Percentiles rank a stretch among this genome's conserved stretches.
Evolutionary conservation across 306 rosid species (phyloP).

Genomic region (Castanea sativa): DNA sequence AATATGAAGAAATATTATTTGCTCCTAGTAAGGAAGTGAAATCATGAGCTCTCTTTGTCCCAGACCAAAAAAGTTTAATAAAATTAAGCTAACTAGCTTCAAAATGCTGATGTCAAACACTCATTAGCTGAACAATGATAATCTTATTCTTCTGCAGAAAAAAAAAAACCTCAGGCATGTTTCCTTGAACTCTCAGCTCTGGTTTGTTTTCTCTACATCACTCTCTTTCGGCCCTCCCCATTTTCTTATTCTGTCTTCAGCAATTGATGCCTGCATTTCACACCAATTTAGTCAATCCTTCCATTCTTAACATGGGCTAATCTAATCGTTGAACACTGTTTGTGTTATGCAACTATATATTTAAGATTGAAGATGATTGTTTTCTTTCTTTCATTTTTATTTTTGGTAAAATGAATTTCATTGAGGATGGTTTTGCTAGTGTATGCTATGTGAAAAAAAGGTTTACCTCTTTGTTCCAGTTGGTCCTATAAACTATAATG

Average conservation of each 20-base stretch:
- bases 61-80: too few species aligned
- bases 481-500: conserved; percentile 55
- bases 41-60: too few species aligned
- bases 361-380: neutral
- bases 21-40: too few species aligned
- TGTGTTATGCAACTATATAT: neutral
- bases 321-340: neutral
- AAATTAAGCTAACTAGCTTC: neutral
- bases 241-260: conserved; percentile 46
- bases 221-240: conserved; percentile 37
- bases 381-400: neutral
- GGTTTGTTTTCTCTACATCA: neutral
- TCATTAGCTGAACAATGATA: neutral
- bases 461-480: conserved; percentile 72
- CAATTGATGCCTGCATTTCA: conserved; percentile 42
- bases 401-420: too few species aligned
- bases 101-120: neutral
- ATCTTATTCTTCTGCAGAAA: neutral
- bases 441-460: too few species aligned
- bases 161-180: neutral
- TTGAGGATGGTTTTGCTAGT: neutral
- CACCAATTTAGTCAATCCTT: neutral
- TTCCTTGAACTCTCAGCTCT: neutral
- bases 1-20: too few species aligned
- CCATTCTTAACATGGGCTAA: neutral